These are phyloP conservation scores for Cyberlindnera misumaiensis DNA, from an alignment of 805 yeast genomes.

Conservation along the genomic window DNA sequence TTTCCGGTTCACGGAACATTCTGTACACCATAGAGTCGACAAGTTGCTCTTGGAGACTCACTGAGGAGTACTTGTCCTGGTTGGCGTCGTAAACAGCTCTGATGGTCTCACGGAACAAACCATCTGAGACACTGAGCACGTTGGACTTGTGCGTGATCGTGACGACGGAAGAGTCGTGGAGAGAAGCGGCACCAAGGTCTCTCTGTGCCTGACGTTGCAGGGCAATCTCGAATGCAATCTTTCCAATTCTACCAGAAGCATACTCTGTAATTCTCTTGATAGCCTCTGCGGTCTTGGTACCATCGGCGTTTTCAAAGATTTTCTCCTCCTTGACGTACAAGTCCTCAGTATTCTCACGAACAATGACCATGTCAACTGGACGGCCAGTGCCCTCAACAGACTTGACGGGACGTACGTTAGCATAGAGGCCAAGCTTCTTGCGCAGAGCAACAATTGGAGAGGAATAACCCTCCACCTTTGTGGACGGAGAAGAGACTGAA, in stretches of 20 bases:
- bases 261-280: slow-evolving; percentile 90
- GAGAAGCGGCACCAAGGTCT: slow-evolving; percentile 48
- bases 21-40: slow-evolving; percentile 99
- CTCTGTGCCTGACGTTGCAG: slow-evolving; percentile 81
- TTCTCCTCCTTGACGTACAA: slow-evolving; percentile 91
- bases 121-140: slow-evolving; percentile 88
- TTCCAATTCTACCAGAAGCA: slow-evolving; percentile 82
- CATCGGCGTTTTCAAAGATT: slow-evolving; percentile 66
- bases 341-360: slow-evolving; percentile 98
- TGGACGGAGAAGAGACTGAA: slow-evolving; percentile 92
- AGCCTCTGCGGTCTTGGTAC: slow-evolving; percentile 92
- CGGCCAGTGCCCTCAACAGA: slow-evolving; percentile 80
- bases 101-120: slow-evolving; percentile 86
- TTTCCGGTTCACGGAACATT: slow-evolving; percentile 96
- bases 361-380: slow-evolving; percentile 96
- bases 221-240: slow-evolving; percentile 89
- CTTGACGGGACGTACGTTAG: slow-evolving; percentile 97
- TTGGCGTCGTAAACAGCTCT: slow-evolving; percentile 41
- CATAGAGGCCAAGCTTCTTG: slow-evolving; percentile 89
- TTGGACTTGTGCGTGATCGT: slow-evolving; percentile 97
- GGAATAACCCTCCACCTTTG: slow-evolving; percentile 92
- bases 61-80: slow-evolving; percentile 47
- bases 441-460: slow-evolving; percentile 98
- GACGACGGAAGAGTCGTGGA: slow-evolving; percentile 51
- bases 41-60: slow-evolving; percentile 86